phyloP scores from a whole-genome alignment of 2,329 filamentous ascomycete genomes.

The Pyrenophora tritici-repentis region DNA sequence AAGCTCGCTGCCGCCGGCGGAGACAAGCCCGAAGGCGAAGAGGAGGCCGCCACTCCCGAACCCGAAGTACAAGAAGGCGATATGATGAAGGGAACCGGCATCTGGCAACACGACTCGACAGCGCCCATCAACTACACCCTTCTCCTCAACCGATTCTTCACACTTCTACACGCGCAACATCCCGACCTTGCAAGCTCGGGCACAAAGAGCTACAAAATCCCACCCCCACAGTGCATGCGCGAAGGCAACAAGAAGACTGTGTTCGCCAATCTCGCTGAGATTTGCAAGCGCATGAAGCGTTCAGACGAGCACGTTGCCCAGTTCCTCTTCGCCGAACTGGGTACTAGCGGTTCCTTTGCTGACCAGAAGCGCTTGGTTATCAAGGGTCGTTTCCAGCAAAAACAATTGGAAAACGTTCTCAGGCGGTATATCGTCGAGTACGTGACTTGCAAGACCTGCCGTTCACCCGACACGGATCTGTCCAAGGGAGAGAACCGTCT shows the following conservation, averaged over 20 bases:
- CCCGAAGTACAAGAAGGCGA: constrained; percentile 68
- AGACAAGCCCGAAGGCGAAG: constrained; percentile 60
- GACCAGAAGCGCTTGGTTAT: constrained; percentile 95
- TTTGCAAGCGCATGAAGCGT: constrained; percentile 99
- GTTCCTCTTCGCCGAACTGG: constrained; percentile 97
- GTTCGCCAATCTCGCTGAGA: constrained; percentile 98
- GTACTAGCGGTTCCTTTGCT: constrained; percentile 85
- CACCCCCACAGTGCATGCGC: constrained; percentile 95
- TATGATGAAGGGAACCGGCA: constrained; percentile 83
- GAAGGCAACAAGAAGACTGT: constrained; percentile 99
- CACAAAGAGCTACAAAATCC: constrained; percentile 97
- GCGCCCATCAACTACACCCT: constrained; percentile 81
- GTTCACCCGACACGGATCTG: constrained; percentile 60
- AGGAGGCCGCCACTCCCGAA: constrained; percentile 54
- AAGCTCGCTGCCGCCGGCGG: constrained; percentile 64
- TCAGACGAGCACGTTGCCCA: constrained; percentile 96
- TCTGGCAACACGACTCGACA: constrained; percentile 83
- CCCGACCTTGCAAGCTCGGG: constrained; percentile 90
- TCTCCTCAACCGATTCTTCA: constrained; percentile 91
- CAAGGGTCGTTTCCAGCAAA: constrained; percentile 99
- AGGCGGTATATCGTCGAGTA: constrained; percentile 98
- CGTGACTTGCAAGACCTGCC: constrained; percentile 97
- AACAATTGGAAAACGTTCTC: constrained; percentile 97
- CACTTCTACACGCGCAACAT: constrained; percentile 91
- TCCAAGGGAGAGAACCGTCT: constrained; percentile 99